These are phyloP conservation scores for Macrolepiota albuminosa DNA, from an alignment of 768 basidiomycete species.

Conservation along the genomic window DNA sequence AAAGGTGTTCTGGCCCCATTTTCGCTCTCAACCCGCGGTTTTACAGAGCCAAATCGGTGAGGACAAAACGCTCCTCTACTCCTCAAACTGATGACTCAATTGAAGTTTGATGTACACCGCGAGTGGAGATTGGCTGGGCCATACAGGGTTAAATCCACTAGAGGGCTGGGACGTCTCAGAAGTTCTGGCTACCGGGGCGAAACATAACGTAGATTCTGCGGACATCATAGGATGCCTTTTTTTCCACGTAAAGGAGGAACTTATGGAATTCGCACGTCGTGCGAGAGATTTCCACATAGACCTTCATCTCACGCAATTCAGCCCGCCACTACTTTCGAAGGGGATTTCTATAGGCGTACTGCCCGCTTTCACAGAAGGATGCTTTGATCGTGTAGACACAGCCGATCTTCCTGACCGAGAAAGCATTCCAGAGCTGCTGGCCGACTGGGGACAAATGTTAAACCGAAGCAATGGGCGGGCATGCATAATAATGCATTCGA, in stretches of 20 bases:
- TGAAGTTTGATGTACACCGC: slow-evolving; percentile 40
- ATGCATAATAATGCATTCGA: slow-evolving; percentile 34
- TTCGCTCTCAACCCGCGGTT: slow-evolving; percentile 25
- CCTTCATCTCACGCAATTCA: slow-evolving; percentile 35
- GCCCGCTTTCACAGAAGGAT: slow-evolving; percentile 29
- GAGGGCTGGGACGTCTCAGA: slow-evolving; percentile 43
- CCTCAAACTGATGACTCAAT: not conserved
- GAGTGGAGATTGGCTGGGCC: slow-evolving; percentile 40
- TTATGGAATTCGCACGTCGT: slow-evolving; percentile 32
- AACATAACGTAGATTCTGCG: slow-evolving; percentile 26
- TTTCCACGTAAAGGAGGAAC: slow-evolving; percentile 37
- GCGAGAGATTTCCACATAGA: slow-evolving; percentile 31
- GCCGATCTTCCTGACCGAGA: slow-evolving; percentile 30
- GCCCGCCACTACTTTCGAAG: slow-evolving; percentile 37
- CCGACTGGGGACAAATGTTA: slow-evolving; percentile 33
- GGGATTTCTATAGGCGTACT: slow-evolving; percentile 33
- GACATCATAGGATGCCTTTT: slow-evolving; percentile 40
- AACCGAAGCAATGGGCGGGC: slow-evolving; percentile 28
- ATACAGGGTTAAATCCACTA: slow-evolving; percentile 37
- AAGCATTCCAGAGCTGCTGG: slow-evolving; percentile 26
- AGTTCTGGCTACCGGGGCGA: slow-evolving; percentile 33
- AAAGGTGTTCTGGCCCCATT: slow-evolving; percentile 37
- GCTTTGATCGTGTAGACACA: slow-evolving; percentile 36
- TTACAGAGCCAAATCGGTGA: slow-evolving; percentile 37
- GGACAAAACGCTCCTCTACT: not conserved